Conservation (phyloP, 169 alveolate genomes). For the Eimeria falciformis region DNA sequence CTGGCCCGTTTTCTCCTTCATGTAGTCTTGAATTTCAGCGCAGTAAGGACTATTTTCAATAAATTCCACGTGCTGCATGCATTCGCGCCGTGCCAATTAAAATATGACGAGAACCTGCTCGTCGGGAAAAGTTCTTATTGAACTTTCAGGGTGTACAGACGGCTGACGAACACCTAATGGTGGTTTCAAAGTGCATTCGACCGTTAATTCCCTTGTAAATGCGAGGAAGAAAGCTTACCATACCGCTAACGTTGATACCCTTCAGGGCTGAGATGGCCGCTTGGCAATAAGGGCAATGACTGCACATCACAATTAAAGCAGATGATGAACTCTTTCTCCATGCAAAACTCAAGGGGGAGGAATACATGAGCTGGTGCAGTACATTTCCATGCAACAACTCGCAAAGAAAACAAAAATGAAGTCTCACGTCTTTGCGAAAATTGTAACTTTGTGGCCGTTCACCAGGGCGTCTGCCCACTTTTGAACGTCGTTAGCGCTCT, state of each 20-base stretch:
- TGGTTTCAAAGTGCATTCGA: not conserved
- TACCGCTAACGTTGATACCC: constrained; percentile 59
- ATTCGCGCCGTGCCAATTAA: not conserved
- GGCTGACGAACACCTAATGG: not conserved
- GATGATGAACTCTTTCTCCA: not conserved
- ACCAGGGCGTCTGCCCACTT: constrained; percentile 55
- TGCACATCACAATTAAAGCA: constrained; percentile 10
- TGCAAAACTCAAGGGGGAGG: not conserved
- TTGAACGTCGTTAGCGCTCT: constrained; percentile 35
- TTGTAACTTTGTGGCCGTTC: constrained; percentile 24
- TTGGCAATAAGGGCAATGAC: constrained; percentile 78
- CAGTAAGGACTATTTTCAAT: constrained; percentile 77
- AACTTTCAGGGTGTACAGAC: not conserved
- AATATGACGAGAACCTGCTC: no score
- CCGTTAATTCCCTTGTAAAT: not conserved
- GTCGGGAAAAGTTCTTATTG: no score
- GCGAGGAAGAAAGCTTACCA: constrained; percentile 40
- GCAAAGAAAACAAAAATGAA: not conserved
- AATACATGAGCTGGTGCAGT: not conserved
- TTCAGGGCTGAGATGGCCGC: constrained; percentile 69
- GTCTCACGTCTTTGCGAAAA: constrained; percentile 69
- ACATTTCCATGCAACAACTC: not conserved
- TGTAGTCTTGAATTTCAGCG: constrained; percentile 80
- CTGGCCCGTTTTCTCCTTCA: constrained; percentile 79
- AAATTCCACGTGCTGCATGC: constrained; percentile 75